Evolutionary conservation across 345 rosid genomes (phyloP).

Genomic region (Gossypium ekmanianum): DNA sequence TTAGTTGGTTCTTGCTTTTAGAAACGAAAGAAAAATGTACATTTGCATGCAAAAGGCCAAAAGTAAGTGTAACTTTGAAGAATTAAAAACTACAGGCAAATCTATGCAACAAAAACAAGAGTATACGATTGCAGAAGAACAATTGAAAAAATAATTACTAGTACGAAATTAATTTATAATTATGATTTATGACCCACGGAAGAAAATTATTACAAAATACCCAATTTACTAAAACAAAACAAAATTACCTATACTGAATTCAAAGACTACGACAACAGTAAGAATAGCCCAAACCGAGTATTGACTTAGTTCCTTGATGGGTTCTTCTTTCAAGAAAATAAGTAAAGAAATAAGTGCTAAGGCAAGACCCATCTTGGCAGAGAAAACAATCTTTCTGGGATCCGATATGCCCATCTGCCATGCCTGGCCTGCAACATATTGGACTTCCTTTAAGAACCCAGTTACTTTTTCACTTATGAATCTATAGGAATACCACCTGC

Average conservation of each 20-base stretch:
- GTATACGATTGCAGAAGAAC: not conserved
- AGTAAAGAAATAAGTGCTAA: constrained; percentile 62
- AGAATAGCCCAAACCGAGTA: constrained; percentile 91
- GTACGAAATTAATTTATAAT: not conserved
- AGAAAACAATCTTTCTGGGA: constrained; percentile 84
- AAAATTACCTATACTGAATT: constrained; percentile 76
- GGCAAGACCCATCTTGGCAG: constrained; percentile 83
- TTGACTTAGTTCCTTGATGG: constrained; percentile 53
- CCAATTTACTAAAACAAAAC: not conserved
- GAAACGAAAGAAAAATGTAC: too few species aligned
- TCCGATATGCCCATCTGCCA: constrained; percentile 75
- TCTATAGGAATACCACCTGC: constrained; percentile 35
- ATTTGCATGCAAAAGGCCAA: too few species aligned
- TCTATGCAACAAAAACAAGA: not conserved
- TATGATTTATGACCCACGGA: not conserved
- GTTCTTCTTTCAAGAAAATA: constrained; percentile 58
- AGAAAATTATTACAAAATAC: not conserved
- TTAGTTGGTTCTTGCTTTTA: too few species aligned
- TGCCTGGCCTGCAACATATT: constrained; percentile 42
- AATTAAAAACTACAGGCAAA: not conserved
- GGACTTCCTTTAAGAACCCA: constrained; percentile 23
- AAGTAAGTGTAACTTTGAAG: too few species aligned
- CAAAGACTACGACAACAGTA: constrained; percentile 89
- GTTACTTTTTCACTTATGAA: constrained; percentile 27
- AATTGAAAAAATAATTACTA: not conserved